These are phyloP conservation scores for Fusarium drepaniforme DNA, from an alignment of 2,329 filamentous ascomycete species.

Conservation along the genomic window DNA sequence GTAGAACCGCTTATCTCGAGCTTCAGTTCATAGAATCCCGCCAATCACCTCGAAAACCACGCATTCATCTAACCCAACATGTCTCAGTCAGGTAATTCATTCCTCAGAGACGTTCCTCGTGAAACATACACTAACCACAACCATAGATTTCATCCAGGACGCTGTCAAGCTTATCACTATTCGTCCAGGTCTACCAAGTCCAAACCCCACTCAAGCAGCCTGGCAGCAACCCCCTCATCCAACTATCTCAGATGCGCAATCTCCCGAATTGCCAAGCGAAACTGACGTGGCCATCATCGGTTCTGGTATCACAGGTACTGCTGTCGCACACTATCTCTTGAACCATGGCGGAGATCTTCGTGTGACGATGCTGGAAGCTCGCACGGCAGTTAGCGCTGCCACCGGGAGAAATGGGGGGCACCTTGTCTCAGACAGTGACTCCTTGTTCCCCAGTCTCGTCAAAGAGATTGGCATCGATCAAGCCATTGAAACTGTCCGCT, in stretches of 20 bases:
- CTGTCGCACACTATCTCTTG: slow-evolving; percentile 39
- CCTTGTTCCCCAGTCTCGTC: slow-evolving; percentile 51
- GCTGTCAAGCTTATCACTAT: slow-evolving; percentile 17
- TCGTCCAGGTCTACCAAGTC: slow-evolving; percentile 16
- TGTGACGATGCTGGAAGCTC: slow-evolving; percentile 45
- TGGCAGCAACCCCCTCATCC: slow-evolving; percentile 39
- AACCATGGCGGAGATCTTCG: slow-evolving; percentile 22
- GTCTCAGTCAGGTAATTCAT: not conserved
- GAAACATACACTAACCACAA: not conserved
- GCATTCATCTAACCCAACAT: not conserved
- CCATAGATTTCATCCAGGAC: slow-evolving; percentile 15
- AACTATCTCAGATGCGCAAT: slow-evolving; percentile 38
- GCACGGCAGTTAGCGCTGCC: slow-evolving; percentile 44
- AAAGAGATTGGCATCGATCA: slow-evolving; percentile 46
- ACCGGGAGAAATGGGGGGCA: slow-evolving; percentile 48
- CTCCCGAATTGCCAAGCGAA: slow-evolving; percentile 19
- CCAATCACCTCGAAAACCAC: not conserved
- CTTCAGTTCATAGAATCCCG: not conserved
- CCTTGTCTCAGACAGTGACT: slow-evolving; percentile 50
- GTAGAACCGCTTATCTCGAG: not conserved
- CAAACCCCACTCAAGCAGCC: slow-evolving; percentile 14
- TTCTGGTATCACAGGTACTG: slow-evolving; percentile 47
- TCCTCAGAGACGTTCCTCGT: not conserved
- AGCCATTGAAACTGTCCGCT: slow-evolving; percentile 56
- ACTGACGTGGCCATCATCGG: slow-evolving; percentile 46